Conservation (phyloP, 306 rosid species). For the Medicago arabica region DNA sequence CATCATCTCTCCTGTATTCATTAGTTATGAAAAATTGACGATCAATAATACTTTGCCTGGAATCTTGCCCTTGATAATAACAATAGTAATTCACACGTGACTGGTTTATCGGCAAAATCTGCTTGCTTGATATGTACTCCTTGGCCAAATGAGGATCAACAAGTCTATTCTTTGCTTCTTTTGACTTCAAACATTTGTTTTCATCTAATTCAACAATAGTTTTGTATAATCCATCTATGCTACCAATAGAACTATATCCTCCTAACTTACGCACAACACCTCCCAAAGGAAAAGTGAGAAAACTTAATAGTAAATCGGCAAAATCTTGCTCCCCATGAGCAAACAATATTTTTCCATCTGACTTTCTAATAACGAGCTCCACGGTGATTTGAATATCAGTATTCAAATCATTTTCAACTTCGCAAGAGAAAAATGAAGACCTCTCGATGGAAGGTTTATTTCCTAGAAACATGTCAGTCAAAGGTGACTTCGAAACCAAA, state of each 20-base stretch:
- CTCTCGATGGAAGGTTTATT: not conserved
- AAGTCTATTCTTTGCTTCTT: not conserved
- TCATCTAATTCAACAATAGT: not conserved
- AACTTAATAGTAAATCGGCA: not conserved
- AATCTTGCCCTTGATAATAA: not conserved
- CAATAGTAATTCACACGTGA: not conserved
- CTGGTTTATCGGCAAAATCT: not conserved
- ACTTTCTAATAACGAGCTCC: not conserved
- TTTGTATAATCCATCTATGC: not conserved
- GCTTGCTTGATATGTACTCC: not conserved
- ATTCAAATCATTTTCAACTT: not conserved
- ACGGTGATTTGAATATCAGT: not conserved
- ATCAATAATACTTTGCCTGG: not conserved
- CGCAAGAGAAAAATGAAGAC: not conserved
- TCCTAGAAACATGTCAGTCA: not conserved
- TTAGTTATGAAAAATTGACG: not conserved
- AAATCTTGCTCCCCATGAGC: constrained; percentile 1
- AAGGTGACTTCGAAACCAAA: not conserved
- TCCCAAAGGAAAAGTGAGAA: not conserved
- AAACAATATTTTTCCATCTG: not conserved
- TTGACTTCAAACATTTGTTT: not conserved
- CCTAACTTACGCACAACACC: not conserved
- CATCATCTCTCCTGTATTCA: not conserved
- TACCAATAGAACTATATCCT: not conserved
- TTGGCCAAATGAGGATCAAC: not conserved